Base-by-base conservation (phyloP, 352 stramenopile species). In the Globisporangium echinulatum region DNA sequence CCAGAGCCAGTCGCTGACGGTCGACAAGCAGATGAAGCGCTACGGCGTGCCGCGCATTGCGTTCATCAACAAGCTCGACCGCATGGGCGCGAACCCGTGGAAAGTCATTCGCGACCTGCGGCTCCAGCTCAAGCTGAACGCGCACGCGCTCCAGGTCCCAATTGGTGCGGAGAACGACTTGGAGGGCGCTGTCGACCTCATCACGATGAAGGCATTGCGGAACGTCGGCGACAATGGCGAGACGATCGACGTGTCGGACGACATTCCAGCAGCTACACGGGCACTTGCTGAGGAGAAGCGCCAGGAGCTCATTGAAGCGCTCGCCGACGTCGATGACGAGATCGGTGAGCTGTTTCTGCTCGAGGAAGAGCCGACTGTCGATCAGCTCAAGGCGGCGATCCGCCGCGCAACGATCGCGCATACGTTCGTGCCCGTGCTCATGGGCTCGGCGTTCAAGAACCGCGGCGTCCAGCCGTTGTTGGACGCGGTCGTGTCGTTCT, bases 11-110 rank as follows among this genome's bases (percentile, higher is more conserved):
- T 98, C 91, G 61, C 75, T 99, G 5, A 99, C 98, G 1, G 97
- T 99, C 9, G 96, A 99, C 83, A 93, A 98, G 64, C 97, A 99
- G 82, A 99, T 99, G 96, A 99, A 99, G 81, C 92, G 97, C 44
- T 99, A 99, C 77, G 96, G 98, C 50, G 96, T 99, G 43, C 98
- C 97, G 15, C 87, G 97, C 59, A 85, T 99, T 43, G 97, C 96
- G 15, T 99, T 99, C 72, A 97, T 99, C 69, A 99, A 99, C 84
- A 99, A 99, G 75, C 83, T 99, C 10, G 97, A 99, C 79, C 85
- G 97, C 68, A 92, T 98, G 76, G 97, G 97, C 52, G 91, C 92
- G 13, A 99, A 99, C 78, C 96, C 97, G 6, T 94, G 80, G 71
- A 97, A 97, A 67, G 89, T 96, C 39, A 97, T 99, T 69, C 69